These are phyloP conservation scores for Sarocladiaceae sp. DNA, from an alignment of 2,329 filamentous ascomycete genomes.

Conservation along the genomic window DNA sequence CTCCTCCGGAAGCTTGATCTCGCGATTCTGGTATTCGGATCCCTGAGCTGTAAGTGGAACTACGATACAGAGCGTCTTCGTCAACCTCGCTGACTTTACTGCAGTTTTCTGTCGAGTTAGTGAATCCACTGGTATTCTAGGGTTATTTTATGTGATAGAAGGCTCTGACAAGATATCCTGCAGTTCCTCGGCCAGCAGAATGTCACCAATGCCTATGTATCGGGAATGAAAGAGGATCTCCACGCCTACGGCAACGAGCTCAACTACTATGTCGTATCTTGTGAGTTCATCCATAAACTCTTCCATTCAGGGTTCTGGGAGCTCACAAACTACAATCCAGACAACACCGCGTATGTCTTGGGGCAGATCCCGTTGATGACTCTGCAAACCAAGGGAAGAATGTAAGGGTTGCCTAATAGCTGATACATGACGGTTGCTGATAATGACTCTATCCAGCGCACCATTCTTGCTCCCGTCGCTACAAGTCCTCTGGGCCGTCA, in stretches of 20 bases:
- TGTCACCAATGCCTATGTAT: constrained; percentile 29
- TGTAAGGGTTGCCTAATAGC: constrained; percentile 12
- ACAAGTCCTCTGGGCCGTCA: constrained; percentile 19
- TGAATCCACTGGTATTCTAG: not conserved
- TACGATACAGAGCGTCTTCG: not conserved
- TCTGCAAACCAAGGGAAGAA: constrained; percentile 19
- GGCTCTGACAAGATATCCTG: not conserved
- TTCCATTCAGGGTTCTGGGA: too few species aligned
- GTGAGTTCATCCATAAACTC: constrained; percentile 32
- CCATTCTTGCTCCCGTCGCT: constrained; percentile 18
- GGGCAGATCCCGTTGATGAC: constrained; percentile 22
- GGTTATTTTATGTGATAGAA: too few species aligned
- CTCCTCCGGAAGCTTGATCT: constrained; percentile 21
- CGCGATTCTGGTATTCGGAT: constrained; percentile 18
- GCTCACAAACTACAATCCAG: too few species aligned
- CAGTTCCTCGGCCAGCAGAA: constrained; percentile 17
- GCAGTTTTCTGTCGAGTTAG: constrained; percentile 12
- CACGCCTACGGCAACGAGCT: constrained; percentile 25
- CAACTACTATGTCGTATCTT: constrained; percentile 17
- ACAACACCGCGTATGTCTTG: constrained; percentile 31
- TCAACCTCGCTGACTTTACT: not conserved
- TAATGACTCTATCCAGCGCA: constrained; percentile 13
- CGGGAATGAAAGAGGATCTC: constrained; percentile 28
- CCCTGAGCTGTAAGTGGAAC: constrained; percentile 17
- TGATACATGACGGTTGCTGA: not conserved